Conservation (phyloP, 768 basidiomycete species). For the Rhodotorula babjevae region DNA sequence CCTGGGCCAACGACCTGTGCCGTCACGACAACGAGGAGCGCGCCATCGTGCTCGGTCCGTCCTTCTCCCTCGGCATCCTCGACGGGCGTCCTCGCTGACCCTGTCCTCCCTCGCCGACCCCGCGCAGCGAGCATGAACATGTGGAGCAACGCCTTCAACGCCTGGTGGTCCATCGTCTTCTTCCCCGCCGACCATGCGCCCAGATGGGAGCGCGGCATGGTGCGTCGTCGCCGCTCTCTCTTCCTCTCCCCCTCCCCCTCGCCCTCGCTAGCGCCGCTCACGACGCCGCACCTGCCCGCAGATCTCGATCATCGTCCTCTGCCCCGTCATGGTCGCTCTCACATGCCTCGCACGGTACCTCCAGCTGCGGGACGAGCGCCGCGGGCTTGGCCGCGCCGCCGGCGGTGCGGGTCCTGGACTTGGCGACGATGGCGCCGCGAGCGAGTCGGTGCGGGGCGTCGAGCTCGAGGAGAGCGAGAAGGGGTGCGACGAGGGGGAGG, state of each 20-base stretch:
- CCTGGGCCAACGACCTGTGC: slow-evolving; percentile 73
- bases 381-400: too few species aligned
- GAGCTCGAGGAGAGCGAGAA: not conserved
- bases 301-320: slow-evolving; percentile 24
- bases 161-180: slow-evolving; percentile 49
- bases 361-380: slow-evolving; percentile 14
- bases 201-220: slow-evolving; percentile 61
- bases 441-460: not conserved
- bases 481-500: not conserved
- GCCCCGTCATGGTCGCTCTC: slow-evolving; percentile 5
- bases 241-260: not conserved
- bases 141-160: not conserved
- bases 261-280: too few species aligned
- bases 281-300: not conserved
- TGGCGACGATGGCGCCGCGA: not conserved
- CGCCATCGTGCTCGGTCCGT: slow-evolving; percentile 57
- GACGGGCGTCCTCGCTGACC: too few species aligned
- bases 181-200: slow-evolving; percentile 72
- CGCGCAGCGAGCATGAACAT: slow-evolving; percentile 59
- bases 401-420: too few species aligned
- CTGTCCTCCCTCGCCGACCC: not conserved
- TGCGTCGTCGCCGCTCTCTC: not conserved
- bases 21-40: slow-evolving; percentile 67
- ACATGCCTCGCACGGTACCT: slow-evolving; percentile 6
- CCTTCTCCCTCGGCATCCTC: too few species aligned